phyloP scores from a whole-genome alignment of 768 basidiomycete species.

The Hericium erinaceus region DNA sequence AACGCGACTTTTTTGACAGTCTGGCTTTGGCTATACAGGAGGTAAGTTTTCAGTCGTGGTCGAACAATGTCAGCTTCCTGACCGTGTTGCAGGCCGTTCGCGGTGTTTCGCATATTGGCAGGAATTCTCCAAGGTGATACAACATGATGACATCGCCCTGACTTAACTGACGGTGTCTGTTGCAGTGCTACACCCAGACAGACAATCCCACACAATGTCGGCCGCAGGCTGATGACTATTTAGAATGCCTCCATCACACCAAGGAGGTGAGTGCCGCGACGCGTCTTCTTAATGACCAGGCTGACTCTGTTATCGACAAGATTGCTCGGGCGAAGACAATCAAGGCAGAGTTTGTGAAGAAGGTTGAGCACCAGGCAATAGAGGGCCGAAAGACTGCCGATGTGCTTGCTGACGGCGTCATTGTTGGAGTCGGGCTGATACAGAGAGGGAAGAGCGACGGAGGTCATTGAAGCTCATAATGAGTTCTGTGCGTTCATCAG shows the following conservation, averaged over 20 bases:
- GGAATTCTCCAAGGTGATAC: slow-evolving; percentile 63
- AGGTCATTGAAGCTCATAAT: neutral
- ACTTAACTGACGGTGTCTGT: neutral
- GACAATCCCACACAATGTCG: slow-evolving; percentile 69
- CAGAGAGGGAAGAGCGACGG: slow-evolving; percentile 29
- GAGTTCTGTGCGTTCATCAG: too few species aligned
- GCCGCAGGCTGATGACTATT: slow-evolving; percentile 71
- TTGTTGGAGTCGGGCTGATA: slow-evolving; percentile 71
- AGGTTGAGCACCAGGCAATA: slow-evolving; percentile 53
- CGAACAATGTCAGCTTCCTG: too few species aligned
- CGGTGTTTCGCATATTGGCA: slow-evolving; percentile 92
- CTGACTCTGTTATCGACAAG: slow-evolving; percentile 23
- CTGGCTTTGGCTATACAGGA: slow-evolving; percentile 57
- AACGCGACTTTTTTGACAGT: slow-evolving; percentile 28
- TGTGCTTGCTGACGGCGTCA: slow-evolving; percentile 61
- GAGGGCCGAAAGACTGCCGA: slow-evolving; percentile 68
- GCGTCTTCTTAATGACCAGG: neutral
- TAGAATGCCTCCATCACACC: slow-evolving; percentile 83
- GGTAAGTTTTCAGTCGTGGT: slow-evolving; percentile 28
- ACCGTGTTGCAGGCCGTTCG: slow-evolving; percentile 49
- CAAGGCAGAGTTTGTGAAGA: slow-evolving; percentile 61
- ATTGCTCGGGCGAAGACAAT: slow-evolving; percentile 59
- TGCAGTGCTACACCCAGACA: slow-evolving; percentile 77
- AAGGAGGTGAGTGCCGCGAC: slow-evolving; percentile 64
- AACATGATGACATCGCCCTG: neutral